Evolutionary conservation across 495 filamentous ascomycete species (phyloP).

Genomic region (Hyaloscypha hepaticicola): DNA sequence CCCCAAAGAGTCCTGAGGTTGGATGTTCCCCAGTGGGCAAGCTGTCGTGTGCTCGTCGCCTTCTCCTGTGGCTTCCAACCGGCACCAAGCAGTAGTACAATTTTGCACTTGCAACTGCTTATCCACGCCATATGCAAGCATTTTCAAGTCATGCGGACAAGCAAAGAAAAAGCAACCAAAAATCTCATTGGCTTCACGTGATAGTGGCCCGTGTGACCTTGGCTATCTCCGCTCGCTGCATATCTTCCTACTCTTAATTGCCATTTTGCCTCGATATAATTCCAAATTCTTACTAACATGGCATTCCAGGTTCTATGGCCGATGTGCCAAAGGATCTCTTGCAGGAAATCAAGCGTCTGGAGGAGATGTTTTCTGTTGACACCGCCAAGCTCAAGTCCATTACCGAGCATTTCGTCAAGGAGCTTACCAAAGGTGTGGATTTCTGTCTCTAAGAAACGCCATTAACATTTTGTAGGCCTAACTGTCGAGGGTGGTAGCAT

Average conservation of each 20-base stretch:
- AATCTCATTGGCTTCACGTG: slow-evolving; percentile 25
- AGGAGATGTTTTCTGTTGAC: slow-evolving; percentile 82
- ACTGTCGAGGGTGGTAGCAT: slow-evolving; percentile 88
- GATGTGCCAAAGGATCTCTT: slow-evolving; percentile 83
- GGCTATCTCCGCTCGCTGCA: not conserved
- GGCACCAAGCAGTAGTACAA: not conserved
- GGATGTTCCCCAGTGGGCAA: not conserved
- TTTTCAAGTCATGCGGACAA: slow-evolving; percentile 4
- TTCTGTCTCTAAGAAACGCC: slow-evolving; percentile 23
- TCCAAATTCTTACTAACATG: slow-evolving; percentile 18
- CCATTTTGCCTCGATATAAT: not conserved
- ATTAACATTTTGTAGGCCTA: slow-evolving; percentile 41
- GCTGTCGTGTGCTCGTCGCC: not conserved
- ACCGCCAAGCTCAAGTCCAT: slow-evolving; percentile 81
- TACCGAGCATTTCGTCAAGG: slow-evolving; percentile 81
- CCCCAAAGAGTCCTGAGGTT: not conserved
- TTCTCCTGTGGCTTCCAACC: not conserved
- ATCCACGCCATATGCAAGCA: not conserved
- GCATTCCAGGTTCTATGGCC: slow-evolving; percentile 56
- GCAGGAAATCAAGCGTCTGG: slow-evolving; percentile 79
- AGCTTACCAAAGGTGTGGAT: slow-evolving; percentile 76
- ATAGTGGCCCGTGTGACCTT: slow-evolving; percentile 5
- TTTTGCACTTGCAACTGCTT: not conserved
- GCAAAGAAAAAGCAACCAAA: slow-evolving; percentile 20
- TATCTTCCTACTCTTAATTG: not conserved